Evolutionary conservation across 2,329 filamentous ascomycete species (phyloP).

Genomic region (Fusarium heterosporum): DNA sequence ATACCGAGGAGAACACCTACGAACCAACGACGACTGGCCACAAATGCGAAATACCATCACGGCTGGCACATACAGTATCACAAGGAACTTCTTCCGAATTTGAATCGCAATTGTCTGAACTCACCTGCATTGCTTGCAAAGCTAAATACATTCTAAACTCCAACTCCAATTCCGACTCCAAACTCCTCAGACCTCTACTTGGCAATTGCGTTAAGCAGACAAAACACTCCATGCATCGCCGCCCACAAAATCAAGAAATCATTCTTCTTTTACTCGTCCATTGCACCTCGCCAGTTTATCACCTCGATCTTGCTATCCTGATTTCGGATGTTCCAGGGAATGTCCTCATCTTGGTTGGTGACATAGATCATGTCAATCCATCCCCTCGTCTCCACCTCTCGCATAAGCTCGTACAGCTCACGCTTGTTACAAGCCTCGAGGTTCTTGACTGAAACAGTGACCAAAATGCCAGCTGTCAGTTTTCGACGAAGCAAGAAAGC

Average conservation of each 20-base stretch:
- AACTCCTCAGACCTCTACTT: not conserved
- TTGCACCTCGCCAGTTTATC: not conserved
- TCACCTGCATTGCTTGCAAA: not conserved
- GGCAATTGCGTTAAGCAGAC: no score
- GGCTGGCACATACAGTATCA: not conserved
- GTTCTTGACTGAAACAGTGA: slow-evolving; percentile 1
- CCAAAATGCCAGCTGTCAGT: not conserved
- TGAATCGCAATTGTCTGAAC: not conserved
- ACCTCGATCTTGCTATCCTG: not conserved
- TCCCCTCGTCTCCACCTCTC: slow-evolving; percentile 23
- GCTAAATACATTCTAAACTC: not conserved
- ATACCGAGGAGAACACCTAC: not conserved
- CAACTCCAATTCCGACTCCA: not conserved
- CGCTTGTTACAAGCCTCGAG: slow-evolving; percentile 20
- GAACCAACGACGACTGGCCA: not conserved
- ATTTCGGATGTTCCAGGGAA: slow-evolving; percentile 10
- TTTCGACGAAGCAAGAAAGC: slow-evolving; percentile 20
- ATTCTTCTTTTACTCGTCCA: not conserved
- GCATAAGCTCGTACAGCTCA: slow-evolving; percentile 32
- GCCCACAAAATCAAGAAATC: not conserved
- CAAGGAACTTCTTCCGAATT: not conserved
- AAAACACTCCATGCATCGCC: no score
- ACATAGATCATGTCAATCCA: slow-evolving; percentile 48
- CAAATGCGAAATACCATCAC: not conserved
- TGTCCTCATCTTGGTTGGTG: slow-evolving; percentile 10